Evolutionary conservation across 495 filamentous ascomycete species (phyloP), one percentile per base, ranked within the genome.

Genomic region (Pyronema domesticum): DNA sequence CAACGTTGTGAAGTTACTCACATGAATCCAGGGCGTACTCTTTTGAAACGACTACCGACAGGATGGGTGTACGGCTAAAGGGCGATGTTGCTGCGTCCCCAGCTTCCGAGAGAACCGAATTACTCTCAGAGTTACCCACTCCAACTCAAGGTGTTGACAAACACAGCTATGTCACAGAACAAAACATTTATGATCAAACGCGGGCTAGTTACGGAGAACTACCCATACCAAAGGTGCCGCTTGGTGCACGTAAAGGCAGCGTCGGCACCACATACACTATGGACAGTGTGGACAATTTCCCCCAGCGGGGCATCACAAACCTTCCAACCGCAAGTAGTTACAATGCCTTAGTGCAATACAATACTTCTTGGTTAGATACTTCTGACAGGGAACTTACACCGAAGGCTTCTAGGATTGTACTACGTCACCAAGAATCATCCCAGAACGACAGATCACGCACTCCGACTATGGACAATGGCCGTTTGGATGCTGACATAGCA

Each of bases 1-100:
- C 5, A 30, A 30, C 23, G 23, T 30, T 30, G 23, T 30, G 23
- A 42, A 42, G 1, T 42, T 42, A 17, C 39, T 42, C 1, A 42
- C 39, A 13, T 1, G 15, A 1, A 13, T 3, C 11, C 2, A 51
- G 17, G 48, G 43, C 35, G 14, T 53, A 42, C 19, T 53, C 51
- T 2, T 53, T 53, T 19, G 51, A 53, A 19, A 53, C 51, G n/a
- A 33, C 51, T 14, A 53, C 51, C 3, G 51, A 53, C 43, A 40
- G 48, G 13, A 51, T 35, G 23, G 48, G 48, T 9, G 48, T 51
- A 37, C 11, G 33, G 34, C 19, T 18, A 35, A 51, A 51, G 33
- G 15, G 33, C 3, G 13, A 2, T 1, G 34, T 51, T 37, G 9
- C 45, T 7, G 23, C 1, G 1, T 15, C 45, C 17, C 45, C 13